phyloP scores from a whole-genome alignment of 257 asterid species.

The Salvia hispanica region DNA sequence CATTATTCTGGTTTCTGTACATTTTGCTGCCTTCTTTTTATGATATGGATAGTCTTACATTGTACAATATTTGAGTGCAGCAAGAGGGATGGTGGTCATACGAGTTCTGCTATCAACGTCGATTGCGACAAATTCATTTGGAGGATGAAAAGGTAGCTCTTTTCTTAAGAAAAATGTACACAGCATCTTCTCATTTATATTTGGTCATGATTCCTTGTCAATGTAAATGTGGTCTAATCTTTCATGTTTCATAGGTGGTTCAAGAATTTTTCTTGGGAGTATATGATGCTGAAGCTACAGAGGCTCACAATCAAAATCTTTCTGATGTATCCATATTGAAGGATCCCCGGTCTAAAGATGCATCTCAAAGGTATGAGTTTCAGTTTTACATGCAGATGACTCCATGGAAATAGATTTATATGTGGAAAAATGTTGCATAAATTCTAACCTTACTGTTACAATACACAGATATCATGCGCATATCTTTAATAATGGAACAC shows the following conservation, averaged over 20 bases:
- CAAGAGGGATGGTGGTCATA: constrained; percentile 99
- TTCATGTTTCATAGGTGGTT: constrained; percentile 53
- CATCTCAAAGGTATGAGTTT: constrained; percentile 82
- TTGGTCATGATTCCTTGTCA: not conserved
- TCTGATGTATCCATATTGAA: constrained; percentile 80
- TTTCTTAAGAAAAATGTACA: constrained; percentile 13
- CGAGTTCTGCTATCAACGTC: constrained; percentile 85
- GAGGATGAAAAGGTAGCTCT: constrained; percentile 85
- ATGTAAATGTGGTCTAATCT: constrained; percentile 24
- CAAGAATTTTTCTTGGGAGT: constrained; percentile 91
- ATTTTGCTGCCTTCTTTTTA: constrained; percentile 15
- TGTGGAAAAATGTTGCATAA: constrained; percentile 11
- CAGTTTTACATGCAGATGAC: constrained; percentile 14
- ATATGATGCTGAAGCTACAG: constrained; percentile 83
- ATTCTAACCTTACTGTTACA: constrained; percentile 14
- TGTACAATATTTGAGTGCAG: constrained; percentile 51
- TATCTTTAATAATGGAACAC: constrained; percentile 80
- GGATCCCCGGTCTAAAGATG: constrained; percentile 98
- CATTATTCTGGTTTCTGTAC: constrained; percentile 11
- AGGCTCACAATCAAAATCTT: constrained; percentile 69
- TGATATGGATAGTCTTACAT: constrained; percentile 28
- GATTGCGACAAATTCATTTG: constrained; percentile 81
- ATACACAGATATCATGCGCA: constrained; percentile 89
- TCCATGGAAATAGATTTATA: constrained; percentile 19
- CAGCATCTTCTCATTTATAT: constrained; percentile 2